These are phyloP conservation scores for Nakataea oryzae DNA, from an alignment of 2,329 filamentous ascomycete species.

Conservation along the genomic window DNA sequence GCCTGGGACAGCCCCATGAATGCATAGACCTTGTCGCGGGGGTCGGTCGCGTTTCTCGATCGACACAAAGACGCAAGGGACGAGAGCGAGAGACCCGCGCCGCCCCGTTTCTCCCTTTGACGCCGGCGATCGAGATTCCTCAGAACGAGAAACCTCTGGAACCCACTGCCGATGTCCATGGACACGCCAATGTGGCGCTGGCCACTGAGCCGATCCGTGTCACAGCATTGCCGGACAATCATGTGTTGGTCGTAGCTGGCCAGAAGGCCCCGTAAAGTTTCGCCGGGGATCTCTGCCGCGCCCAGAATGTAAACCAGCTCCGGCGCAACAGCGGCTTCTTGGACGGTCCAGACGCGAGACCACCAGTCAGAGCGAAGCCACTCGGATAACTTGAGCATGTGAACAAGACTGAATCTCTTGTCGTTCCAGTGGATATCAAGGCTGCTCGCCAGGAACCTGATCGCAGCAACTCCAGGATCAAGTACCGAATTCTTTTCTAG, in stretches of 20 bases:
- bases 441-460: background rate
- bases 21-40: background rate
- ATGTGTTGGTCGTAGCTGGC: background rate
- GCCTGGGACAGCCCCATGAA: background rate
- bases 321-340: background rate
- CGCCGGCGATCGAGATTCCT: background rate
- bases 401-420: background rate
- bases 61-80: background rate
- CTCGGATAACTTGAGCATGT: accelerated
- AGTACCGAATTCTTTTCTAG: too few relatives aligned
- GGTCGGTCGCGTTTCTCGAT: background rate
- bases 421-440: background rate
- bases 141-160: too few relatives aligned
- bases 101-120: background rate
- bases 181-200: too few relatives aligned
- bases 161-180: too few relatives aligned
- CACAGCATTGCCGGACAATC: background rate
- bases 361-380: background rate
- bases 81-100: background rate
- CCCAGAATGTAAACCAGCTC: background rate
- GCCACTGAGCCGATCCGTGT: too few relatives aligned
- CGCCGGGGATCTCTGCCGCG: background rate
- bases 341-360: background rate
- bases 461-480: background rate
- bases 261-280: background rate